Percentiles rank a stretch among this genome's conserved stretches.
phyloP scores from a whole-genome alignment of 1,139 yeast species.

The Nakaseomyces sp. region DNA sequence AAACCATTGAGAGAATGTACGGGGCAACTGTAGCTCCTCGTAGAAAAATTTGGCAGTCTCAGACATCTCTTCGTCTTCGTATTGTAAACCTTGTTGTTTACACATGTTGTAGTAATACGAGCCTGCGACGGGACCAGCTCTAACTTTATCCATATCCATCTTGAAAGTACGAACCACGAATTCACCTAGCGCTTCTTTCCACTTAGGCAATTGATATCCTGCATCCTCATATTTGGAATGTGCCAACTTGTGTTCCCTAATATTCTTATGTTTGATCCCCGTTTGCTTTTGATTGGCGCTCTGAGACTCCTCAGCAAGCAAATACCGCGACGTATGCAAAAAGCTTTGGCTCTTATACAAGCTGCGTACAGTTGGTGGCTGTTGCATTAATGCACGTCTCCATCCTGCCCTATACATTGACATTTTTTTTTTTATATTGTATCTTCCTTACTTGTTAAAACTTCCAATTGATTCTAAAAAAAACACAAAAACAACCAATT shows the following conservation, averaged over 20 bases:
- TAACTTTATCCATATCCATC: conserved; percentile 82
- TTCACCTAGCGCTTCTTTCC: conserved; percentile 71
- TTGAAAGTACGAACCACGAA: conserved; percentile 54
- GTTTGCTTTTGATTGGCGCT: background rate
- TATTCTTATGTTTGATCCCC: conserved; percentile 1
- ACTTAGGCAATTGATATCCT: conserved; percentile 50
- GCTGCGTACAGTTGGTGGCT: too few species aligned
- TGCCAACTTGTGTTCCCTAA: conserved; percentile 30
- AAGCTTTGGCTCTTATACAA: background rate
- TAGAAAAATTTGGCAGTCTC: conserved; percentile 65
- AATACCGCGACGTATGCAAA: background rate
- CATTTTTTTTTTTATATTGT: conserved; percentile 9
- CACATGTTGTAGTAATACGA: conserved; percentile 79
- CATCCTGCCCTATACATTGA: conserved; percentile 16
- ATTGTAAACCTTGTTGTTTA: conserved; percentile 72
- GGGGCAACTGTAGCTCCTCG: conserved; percentile 71
- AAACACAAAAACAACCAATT: too few species aligned
- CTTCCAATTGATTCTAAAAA: too few species aligned
- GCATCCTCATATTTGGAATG: conserved; percentile 52
- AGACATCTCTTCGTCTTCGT: conserved; percentile 58
- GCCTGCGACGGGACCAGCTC: conserved; percentile 94
- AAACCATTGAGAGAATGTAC: conserved; percentile 89
- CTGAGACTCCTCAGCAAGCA: background rate
- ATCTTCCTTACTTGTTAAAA: too few species aligned
- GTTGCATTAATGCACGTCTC: conserved; percentile 9